Evolutionary conservation across 2,329 filamentous ascomycete species (phyloP).

Genomic region (Colletotrichum agaves): DNA sequence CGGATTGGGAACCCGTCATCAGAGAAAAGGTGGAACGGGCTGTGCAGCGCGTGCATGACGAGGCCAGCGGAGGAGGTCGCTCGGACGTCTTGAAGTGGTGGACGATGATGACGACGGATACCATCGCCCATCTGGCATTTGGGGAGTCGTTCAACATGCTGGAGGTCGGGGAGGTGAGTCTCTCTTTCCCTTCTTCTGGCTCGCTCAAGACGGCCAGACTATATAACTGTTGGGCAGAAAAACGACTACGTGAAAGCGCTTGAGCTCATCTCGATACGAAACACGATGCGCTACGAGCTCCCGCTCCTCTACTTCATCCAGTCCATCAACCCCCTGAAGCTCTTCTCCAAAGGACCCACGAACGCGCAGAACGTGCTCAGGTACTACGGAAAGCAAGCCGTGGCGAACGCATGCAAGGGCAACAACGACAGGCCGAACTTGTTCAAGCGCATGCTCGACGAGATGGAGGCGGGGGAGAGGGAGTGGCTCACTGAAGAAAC

Average conservation of each 20-base stretch:
- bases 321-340: background rate
- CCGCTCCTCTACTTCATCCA: slow-evolving; percentile 11
- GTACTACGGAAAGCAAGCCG: slow-evolving; percentile 10
- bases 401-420: slow-evolving; percentile 4
- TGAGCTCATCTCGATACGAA: slow-evolving; percentile 15
- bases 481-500: slow-evolving; percentile 42
- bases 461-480: background rate
- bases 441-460: slow-evolving; percentile 11
- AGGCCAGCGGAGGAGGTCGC: slow-evolving; percentile 49
- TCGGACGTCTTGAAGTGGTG: slow-evolving; percentile 65
- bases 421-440: slow-evolving; percentile 3
- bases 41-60: slow-evolving; percentile 55
- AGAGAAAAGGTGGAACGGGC: slow-evolving; percentile 50
- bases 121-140: slow-evolving; percentile 64
- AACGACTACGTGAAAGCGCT: slow-evolving; percentile 25
- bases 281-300: slow-evolving; percentile 16
- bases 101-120: slow-evolving; percentile 63
- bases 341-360: background rate
- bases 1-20: slow-evolving; percentile 46
- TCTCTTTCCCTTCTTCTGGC: background rate
- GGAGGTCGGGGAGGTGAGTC: slow-evolving; percentile 44
- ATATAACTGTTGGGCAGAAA: background rate
- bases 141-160: slow-evolving; percentile 65
- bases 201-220: background rate
- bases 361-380: slow-evolving; percentile 9